Evolutionary conservation across 768 basidiomycete species (phyloP), one percentile per base, ranked within the genome.

Genomic region (Leccinum boreale): DNA sequence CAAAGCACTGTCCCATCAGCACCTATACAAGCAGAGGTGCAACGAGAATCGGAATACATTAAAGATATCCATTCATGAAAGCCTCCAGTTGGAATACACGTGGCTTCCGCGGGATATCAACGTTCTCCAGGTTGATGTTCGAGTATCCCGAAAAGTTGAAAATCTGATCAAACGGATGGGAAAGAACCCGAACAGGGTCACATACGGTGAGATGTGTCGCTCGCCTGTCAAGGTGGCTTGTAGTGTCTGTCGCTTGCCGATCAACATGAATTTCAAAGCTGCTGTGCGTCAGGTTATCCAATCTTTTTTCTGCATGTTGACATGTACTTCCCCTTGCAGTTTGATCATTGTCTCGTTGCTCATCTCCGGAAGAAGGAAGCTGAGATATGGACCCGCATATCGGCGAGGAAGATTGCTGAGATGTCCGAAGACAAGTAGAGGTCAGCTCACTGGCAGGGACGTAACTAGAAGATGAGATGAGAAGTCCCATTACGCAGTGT

Each of bases 161-260:
- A 62, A 61, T 47, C 44, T 64, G 26, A 29, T 64, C 19, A 50
- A 5, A 48, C 52, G 31, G 42, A 50, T 61, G 17, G 53, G 63
- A 17, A 49, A 57, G 28, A 61, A 54, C 4, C 63, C 56, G 1
- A 21, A 4, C n/a, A 57, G 49, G 26, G 52, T 49, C 33, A 54
- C 33, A 0, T 33, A 26, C 12, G 36, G 29, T 7, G 50, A 53
- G 14, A n/a, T 65, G 46, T 2, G 21, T 50, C 50, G 12, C 14
- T 65, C 56, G 33, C 29, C 39, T 3, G 23, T 57, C 39, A 57
- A 56, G 11, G 56, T 65, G 0, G 23, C 53, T 24, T 64, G 63
- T 14, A 26, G 28, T 17, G 19, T 61, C 14, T 61, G 63, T 55
- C 29, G 6, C 10, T 42, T 35, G 24, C 48, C 19, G n/a, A 53